Conservation (phyloP, 768 basidiomycete genomes). For the Tulasnella sp. region DNA sequence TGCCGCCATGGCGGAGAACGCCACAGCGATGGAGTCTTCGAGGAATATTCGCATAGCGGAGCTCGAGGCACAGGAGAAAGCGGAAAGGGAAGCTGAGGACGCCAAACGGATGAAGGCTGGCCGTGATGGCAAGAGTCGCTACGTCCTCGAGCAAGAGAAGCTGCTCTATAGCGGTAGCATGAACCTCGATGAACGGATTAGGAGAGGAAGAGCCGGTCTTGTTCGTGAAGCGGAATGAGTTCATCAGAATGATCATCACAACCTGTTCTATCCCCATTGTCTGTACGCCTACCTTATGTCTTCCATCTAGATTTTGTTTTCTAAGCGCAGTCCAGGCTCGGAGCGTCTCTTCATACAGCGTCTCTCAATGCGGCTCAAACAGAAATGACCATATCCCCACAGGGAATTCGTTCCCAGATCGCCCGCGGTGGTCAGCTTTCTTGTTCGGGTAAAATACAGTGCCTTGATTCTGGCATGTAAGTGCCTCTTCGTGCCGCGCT, state of each 20-base stretch:
- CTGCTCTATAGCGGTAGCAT: slow-evolving; percentile 68
- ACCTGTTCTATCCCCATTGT: too few species aligned
- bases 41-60: slow-evolving; percentile 71
- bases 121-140: slow-evolving; percentile 77
- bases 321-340: too few species aligned
- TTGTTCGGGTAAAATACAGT: too few species aligned
- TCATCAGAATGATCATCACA: background rate
- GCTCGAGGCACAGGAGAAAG: slow-evolving; percentile 75
- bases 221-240: slow-evolving; percentile 45
- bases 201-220: slow-evolving; percentile 69
- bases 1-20: slow-evolving; percentile 84
- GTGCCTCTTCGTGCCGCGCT: too few species aligned
- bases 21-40: slow-evolving; percentile 64
- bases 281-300: too few species aligned
- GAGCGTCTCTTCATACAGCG: too few species aligned
- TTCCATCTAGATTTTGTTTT: too few species aligned
- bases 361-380: too few species aligned
- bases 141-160: slow-evolving; percentile 82
- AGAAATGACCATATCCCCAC: too few species aligned
- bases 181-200: slow-evolving; percentile 77
- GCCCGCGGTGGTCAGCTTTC: too few species aligned
- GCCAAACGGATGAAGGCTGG: slow-evolving; percentile 58
- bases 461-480: too few species aligned
- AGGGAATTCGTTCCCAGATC: too few species aligned
- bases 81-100: slow-evolving; percentile 73